These are phyloP conservation scores for Tetrahymena elliotti DNA, from an alignment of 73 alveolate genomes.

Conservation along the genomic window DNA sequence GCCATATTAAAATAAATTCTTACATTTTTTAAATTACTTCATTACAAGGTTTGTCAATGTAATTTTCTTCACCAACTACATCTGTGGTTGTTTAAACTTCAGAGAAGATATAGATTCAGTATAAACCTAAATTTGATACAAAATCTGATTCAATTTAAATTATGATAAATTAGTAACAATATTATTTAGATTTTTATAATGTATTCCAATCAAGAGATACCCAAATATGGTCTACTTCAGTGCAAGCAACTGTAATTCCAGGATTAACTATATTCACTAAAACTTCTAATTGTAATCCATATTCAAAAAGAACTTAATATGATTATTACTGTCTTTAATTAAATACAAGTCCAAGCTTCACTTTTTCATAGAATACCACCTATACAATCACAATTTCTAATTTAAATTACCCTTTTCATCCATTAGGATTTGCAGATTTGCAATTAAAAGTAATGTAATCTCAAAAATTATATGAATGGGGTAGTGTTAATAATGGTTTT, in stretches of 20 bases:
- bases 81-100: neutral
- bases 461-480: neutral
- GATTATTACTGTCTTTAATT: neutral
- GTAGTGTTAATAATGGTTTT: neutral
- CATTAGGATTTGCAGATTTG: neutral
- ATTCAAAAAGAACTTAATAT: neutral
- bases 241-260: neutral
- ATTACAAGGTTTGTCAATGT: neutral
- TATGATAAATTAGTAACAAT: neutral
- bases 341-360: neutral
- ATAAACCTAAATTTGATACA: neutral
- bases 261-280: neutral
- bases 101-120: neutral
- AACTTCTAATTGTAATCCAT: neutral
- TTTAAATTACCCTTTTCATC: neutral
- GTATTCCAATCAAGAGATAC: neutral
- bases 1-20: too few relatives aligned
- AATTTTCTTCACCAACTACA: neutral
- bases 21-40: too few relatives aligned
- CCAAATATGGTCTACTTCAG: neutral
- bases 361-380: neutral
- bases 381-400: neutral
- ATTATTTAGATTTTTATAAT: neutral
- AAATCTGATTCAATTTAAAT: neutral
- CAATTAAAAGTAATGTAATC: neutral